Evolutionary conservation across 441 rosid genomes (phyloP).

Genomic region (Gossypium aridum): DNA sequence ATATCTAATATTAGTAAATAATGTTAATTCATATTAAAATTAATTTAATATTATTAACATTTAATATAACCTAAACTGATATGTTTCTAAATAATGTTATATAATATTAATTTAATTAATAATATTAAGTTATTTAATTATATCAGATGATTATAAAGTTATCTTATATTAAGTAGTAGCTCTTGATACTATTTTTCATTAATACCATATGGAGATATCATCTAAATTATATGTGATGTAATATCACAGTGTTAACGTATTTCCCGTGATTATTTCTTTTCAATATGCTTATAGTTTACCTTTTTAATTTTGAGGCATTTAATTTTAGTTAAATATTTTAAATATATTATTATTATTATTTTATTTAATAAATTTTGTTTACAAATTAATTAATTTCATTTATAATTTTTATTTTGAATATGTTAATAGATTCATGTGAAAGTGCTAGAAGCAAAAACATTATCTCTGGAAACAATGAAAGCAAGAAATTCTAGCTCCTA

Average conservation of each 20-base stretch:
- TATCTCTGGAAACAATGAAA: background rate
- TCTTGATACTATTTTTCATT: background rate
- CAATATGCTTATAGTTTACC: background rate
- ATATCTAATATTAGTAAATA: background rate
- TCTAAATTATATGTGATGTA: background rate
- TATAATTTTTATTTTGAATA: background rate
- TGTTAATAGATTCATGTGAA: background rate
- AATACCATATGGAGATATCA: background rate
- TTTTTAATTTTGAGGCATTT: background rate
- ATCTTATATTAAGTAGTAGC: background rate
- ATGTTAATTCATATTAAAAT: background rate
- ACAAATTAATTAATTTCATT: slow-evolving; percentile 1
- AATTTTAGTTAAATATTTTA: background rate
- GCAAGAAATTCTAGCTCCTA: background rate
- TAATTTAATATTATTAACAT: background rate
- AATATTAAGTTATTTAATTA: background rate
- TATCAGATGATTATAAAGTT: background rate
- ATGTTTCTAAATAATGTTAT: no score
- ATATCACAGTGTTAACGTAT: background rate
- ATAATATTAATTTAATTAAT: background rate
- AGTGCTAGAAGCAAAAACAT: background rate
- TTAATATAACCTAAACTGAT: no score
- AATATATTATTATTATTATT: background rate
- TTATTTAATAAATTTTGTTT: background rate
- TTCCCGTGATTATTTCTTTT: background rate